phyloP scores from a whole-genome alignment of 179 eudicot genomes.

The Actinidia chinensis region DNA sequence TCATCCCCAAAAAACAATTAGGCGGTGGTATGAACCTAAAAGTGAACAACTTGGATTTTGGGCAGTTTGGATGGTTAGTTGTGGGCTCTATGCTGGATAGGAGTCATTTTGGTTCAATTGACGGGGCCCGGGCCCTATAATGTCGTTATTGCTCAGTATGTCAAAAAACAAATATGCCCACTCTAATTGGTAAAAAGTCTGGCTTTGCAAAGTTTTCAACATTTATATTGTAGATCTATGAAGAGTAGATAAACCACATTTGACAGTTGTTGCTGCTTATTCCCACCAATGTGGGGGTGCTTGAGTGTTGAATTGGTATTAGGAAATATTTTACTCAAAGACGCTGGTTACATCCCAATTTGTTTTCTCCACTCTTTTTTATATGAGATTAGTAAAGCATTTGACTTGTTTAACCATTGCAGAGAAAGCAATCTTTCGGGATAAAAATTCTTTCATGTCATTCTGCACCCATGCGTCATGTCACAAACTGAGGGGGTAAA shows the following conservation, averaged over 20 bases:
- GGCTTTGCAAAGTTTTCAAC: background rate
- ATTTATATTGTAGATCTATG: background rate
- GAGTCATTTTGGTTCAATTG: background rate
- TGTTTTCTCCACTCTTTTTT: background rate
- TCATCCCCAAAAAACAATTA: no score
- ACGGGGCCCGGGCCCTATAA: background rate
- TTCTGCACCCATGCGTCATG: conserved; percentile 38
- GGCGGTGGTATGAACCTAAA: background rate
- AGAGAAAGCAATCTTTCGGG: conserved; percentile 25
- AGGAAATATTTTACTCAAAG: no score
- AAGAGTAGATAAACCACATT: background rate
- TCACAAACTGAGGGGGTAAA: conserved; percentile 26
- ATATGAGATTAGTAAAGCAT: conserved; percentile 1
- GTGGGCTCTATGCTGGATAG: background rate
- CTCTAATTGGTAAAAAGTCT: background rate
- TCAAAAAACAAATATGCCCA: background rate
- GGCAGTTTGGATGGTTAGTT: no score
- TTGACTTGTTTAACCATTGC: conserved; percentile 8
- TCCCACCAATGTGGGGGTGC: background rate
- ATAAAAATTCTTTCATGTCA: conserved; percentile 71
- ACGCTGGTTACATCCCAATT: background rate
- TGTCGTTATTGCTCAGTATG: background rate
- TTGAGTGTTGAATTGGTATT: no score
- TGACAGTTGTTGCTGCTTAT: background rate
- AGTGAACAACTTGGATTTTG: no score